A percentile compares a stretch with the other conserved stretches of the same genome.
Conservation (phyloP, 148 eudicot genomes). For the Camellia granthamiana region DNA sequence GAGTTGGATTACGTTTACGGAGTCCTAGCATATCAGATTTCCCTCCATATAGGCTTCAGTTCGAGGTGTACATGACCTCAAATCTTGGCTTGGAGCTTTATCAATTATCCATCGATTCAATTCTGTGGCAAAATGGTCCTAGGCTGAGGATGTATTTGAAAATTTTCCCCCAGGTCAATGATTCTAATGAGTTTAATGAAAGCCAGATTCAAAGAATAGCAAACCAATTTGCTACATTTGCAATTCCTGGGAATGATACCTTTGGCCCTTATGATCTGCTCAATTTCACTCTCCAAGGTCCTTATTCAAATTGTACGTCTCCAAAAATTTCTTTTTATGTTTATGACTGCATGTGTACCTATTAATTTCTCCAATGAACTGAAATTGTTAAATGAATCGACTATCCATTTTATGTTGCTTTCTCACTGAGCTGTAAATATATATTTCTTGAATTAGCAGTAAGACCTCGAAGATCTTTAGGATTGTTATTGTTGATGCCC, state of each 20-base stretch:
- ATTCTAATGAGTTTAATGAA: background rate
- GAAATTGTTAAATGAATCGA: no score
- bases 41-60: conserved; percentile 9
- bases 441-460: no score
- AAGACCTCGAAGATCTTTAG: no score
- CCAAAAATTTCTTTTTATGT: background rate
- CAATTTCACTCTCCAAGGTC: conserved; percentile 14
- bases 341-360: background rate
- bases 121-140: conserved; percentile 13
- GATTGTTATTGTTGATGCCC: no score
- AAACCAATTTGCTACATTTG: conserved; percentile 9
- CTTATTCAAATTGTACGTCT: conserved; percentile 15
- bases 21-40: conserved; percentile 20
- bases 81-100: conserved; percentile 12
- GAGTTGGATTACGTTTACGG: conserved; percentile 15
- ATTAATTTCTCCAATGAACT: no score
- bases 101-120: conserved; percentile 14
- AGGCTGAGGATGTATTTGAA: conserved; percentile 15
- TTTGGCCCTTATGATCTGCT: conserved; percentile 17
- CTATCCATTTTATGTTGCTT: no score
- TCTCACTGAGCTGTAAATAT: no score
- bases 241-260: conserved; percentile 15
- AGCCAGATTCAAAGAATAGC: conserved; percentile 7
- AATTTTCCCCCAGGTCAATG: conserved; percentile 1
- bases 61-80: conserved; percentile 6